These are phyloP conservation scores for Stephanodiscus triporus DNA, from an alignment of 108 stramenopile genomes.

Conservation along the genomic window DNA sequence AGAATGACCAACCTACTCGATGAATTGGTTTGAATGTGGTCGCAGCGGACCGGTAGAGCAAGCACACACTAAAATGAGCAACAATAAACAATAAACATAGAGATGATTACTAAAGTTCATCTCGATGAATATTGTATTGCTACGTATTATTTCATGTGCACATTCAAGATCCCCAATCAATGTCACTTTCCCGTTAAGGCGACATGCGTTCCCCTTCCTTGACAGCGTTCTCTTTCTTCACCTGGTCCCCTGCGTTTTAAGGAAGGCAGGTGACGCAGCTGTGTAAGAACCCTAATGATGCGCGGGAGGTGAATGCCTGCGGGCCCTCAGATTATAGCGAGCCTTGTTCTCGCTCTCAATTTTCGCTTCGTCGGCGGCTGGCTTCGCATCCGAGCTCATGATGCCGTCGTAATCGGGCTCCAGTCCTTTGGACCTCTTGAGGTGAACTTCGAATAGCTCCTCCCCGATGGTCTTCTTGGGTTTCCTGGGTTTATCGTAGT, in stretches of 20 bases:
- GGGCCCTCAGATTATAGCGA: constrained; percentile 15
- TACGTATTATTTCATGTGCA: background rate
- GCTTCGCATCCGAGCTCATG: background rate
- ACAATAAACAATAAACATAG: constrained; percentile 4
- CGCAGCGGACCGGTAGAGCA: no score
- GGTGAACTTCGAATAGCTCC: constrained; percentile 68
- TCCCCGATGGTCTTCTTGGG: constrained; percentile 58
- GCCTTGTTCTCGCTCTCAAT: background rate
- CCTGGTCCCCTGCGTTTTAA: background rate
- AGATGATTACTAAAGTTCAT: background rate
- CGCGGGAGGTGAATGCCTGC: background rate
- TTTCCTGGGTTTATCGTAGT: constrained; percentile 40
- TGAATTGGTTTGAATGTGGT: no score
- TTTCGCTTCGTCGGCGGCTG: constrained; percentile 1
- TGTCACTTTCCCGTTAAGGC: background rate
- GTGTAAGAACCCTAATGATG: background rate
- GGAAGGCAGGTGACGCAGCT: background rate
- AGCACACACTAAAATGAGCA: constrained; percentile 1
- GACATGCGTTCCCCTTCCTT: no score
- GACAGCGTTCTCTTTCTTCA: background rate
- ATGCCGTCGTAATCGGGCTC: constrained; percentile 51
- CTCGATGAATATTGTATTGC: constrained; percentile 17
- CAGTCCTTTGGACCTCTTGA: constrained; percentile 64
- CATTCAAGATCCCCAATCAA: background rate
- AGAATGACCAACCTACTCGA: background rate